These are phyloP conservation scores for Pyrus betulifolia DNA, from an alignment of 306 rosid genomes.

Conservation along the genomic window DNA sequence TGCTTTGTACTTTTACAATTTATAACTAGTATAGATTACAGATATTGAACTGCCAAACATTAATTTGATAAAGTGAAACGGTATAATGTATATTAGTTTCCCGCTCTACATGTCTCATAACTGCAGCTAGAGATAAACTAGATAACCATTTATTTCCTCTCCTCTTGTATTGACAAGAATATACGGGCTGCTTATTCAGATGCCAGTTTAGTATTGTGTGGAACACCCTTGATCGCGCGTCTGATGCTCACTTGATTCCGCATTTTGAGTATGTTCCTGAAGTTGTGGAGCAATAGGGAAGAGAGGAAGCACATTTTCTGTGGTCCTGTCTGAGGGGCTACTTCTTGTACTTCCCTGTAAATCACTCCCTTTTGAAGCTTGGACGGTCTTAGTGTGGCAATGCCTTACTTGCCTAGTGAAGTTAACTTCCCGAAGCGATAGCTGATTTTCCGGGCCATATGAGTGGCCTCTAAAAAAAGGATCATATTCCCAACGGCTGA, in stretches of 20 bases:
- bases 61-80: neutral
- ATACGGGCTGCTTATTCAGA: slow-evolving; percentile 69
- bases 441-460: slow-evolving; percentile 39
- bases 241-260: slow-evolving; percentile 25
- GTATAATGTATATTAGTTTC: neutral
- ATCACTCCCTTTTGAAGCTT: slow-evolving; percentile 39
- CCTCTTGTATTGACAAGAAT: slow-evolving; percentile 74
- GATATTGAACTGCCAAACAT: too few relatives aligned
- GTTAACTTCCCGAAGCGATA: slow-evolving; percentile 26
- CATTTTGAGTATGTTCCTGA: slow-evolving; percentile 25
- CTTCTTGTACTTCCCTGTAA: slow-evolving; percentile 38
- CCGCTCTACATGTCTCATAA: neutral
- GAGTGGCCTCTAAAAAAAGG: slow-evolving; percentile 20
- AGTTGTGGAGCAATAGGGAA: slow-evolving; percentile 52
- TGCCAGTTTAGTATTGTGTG: slow-evolving; percentile 59
- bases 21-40: too few relatives aligned
- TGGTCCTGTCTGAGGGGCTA: slow-evolving; percentile 42
- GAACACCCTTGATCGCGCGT: slow-evolving; percentile 55
- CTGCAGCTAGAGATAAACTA: slow-evolving; percentile 8
- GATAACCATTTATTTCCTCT: slow-evolving; percentile 45
- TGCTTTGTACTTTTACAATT: too few relatives aligned
- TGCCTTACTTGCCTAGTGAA: slow-evolving; percentile 34
- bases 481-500: slow-evolving; percentile 37
- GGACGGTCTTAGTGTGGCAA: slow-evolving; percentile 12
- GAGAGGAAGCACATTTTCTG: slow-evolving; percentile 54